These are phyloP conservation scores for Blastocrithidia nonstop DNA, from an alignment of 208 protist species.

Conservation along the genomic window DNA sequence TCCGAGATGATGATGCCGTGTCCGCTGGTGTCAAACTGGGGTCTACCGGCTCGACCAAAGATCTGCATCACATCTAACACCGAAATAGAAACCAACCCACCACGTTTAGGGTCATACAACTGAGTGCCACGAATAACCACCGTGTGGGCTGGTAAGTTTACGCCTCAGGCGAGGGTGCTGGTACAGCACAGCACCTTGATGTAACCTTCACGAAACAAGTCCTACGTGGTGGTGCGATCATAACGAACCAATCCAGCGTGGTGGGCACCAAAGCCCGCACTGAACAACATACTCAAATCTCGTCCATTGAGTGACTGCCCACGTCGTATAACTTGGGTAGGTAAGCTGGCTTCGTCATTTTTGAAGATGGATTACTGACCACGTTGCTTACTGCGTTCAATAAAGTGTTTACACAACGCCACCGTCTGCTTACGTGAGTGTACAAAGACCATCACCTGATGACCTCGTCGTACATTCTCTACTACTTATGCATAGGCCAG, in stretches of 20 bases:
- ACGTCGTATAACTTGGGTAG: slow-evolving; percentile 20
- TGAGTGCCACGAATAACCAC: slow-evolving; percentile 98
- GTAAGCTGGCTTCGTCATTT: slow-evolving; percentile 16
- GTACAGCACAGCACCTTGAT: slow-evolving; percentile 96
- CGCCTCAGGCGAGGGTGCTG: slow-evolving; percentile 99
- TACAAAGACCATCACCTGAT: slow-evolving; percentile 99
- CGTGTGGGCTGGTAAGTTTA: slow-evolving; percentile 98
- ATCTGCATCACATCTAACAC: slow-evolving; percentile 99
- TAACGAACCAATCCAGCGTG: slow-evolving; percentile 92
- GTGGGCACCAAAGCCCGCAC: slow-evolving; percentile 89
- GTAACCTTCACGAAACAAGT: slow-evolving; percentile 88
- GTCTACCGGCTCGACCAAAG: slow-evolving; percentile 97
- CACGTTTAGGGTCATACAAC: slow-evolving; percentile 90
- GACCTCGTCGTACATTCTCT: slow-evolving; percentile 73
- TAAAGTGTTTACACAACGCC: slow-evolving; percentile 78
- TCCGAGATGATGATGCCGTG: slow-evolving; percentile 97
- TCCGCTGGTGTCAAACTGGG: slow-evolving; percentile 96
- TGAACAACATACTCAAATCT: slow-evolving; percentile 83
- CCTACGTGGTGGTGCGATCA: slow-evolving; percentile 92
- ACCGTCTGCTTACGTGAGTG: slow-evolving; percentile 96
- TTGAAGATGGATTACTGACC: slow-evolving; percentile 50
- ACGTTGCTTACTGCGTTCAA: slow-evolving; percentile 64
- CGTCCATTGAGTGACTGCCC: slow-evolving; percentile 53
- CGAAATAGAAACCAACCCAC: slow-evolving; percentile 91
- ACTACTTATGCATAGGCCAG: slow-evolving; percentile 70